Evolutionary conservation across 805 yeast genomes (phyloP), one percentile per base, ranked within the genome.

Genomic region (Teunomyces stri): DNA sequence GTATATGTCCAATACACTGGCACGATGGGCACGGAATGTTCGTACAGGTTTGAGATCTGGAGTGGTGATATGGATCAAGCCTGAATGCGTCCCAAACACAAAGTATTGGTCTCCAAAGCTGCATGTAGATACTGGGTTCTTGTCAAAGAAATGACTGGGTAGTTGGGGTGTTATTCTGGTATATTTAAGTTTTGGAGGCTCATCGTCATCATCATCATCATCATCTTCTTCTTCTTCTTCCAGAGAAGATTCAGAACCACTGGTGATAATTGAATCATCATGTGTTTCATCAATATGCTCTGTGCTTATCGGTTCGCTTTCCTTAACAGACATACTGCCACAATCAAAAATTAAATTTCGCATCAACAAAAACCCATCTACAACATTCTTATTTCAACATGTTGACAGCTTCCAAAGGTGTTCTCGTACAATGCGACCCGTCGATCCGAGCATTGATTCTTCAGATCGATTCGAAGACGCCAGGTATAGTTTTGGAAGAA

Each of bases 11-110:
- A 91, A 66, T 2, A 94, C 79, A 0, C 97, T 89, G 0, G 97
- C 90, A 41, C 88, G 75, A 58, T 95, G 96, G 0, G 92, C 90
- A 55, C 89, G 80, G 50, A 88, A 77, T 0, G 96, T 84, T 33
- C 96, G 74, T 1, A 90, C 68, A 0, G 84, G 65, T 5, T 76
- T 66, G 52, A 86, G 76, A 31, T 82, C 81, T 0, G 89, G 75
- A 7, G 72, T 70, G 1, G 87, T 76, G 12, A 92, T 65, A 54
- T 88, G 90, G 1, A 92, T 64, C 2, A 87, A 66, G 0, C 98
- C 98, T 0, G 94, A 81, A 55, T 94, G 97, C 0, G 97, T 89
- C 0, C 95, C 98, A 70, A 89, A 87, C 9, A 87, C 81, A 50
- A 85, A 80, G 31, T 85, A 74, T 1, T 72, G 63, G 2, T 84